Percentiles rank a stretch among this genome's conserved stretches.
These are phyloP conservation scores for Calendula officinalis DNA, from an alignment of 129 eudicot species.

Conservation along the genomic window DNA sequence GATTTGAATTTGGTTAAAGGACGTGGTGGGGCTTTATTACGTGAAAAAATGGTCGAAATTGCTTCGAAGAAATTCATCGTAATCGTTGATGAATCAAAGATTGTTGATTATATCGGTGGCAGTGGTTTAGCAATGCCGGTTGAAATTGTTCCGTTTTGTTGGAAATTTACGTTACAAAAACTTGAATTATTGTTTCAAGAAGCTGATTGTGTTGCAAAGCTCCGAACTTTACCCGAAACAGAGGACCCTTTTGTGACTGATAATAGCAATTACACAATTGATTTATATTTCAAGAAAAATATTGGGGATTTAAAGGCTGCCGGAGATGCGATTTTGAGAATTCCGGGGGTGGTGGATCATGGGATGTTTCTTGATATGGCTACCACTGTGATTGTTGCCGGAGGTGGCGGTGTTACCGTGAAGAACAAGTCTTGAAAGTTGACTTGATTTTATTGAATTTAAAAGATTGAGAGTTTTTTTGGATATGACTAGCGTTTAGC, in stretches of 20 bases:
- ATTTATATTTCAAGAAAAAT: conserved; percentile 65
- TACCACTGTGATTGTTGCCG: conserved; percentile 74
- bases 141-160: conserved; percentile 79
- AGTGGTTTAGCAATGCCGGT: conserved; percentile 90
- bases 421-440: conserved; percentile 41
- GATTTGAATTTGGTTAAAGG: conserved; percentile 79
- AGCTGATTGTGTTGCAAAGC: conserved; percentile 66
- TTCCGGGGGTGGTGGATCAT: conserved; percentile 90
- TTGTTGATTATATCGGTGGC: conserved; percentile 68
- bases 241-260: conserved; percentile 66
- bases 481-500: conserved; percentile 1
- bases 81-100: conserved; percentile 74
- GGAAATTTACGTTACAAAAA: conserved; percentile 55
- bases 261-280: conserved; percentile 69
- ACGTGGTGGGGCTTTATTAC: conserved; percentile 72
- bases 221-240: conserved; percentile 37
- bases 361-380: conserved; percentile 91
- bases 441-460: background rate
- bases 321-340: conserved; percentile 71
- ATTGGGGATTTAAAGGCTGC: conserved; percentile 78
- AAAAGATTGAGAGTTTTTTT: background rate
- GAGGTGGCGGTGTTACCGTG: conserved; percentile 64
- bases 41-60: conserved; percentile 91
- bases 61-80: conserved; percentile 63
- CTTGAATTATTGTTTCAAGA: conserved; percentile 56